Evolutionary conservation across 176 grass and related monocot genomes (phyloP), one percentile per base, ranked within the genome.

Genomic region (Carex littledalei): DNA sequence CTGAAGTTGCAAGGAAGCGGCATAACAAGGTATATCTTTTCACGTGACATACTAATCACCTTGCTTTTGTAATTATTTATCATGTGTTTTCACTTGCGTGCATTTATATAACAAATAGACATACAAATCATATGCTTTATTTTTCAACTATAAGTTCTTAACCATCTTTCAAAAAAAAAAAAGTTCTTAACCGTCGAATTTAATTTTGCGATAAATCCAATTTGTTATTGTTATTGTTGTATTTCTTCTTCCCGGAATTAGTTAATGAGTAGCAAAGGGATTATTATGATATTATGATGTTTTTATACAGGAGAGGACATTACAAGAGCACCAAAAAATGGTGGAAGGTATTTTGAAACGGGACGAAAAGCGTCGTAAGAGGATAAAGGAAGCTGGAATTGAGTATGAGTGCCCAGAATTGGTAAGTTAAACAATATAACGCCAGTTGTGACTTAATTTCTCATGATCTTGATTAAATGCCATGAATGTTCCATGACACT

Each of bases 361-460:
- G 15, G 89, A 98, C 43, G 89, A 95, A 62, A 94, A 91, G 52
- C 83, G 90, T 32, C 77, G 93, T 8, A 98, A 95, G 81, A 87
- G 88, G 81, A 98, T 98, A 84, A 89, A 88, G 61, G 89, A 78
- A 89, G 93, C 87, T 31, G 91, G 93, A 62, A 92, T 98, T 84
- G 90, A 95, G 55, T 94, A 94, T 13, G 90, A 94, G 84, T 95
- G 96, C 70, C 91, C 96, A 80, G 21, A 87, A 65, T 83, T 98
- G 81, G 96, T 98, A 95, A 90, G 91, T 92, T 34, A 75, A 86
- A 49, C 74, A 56, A 24, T 55, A 55, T 56, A 39, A 55, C 56
- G 16, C 13, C 50, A 78, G 24, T 78, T 78, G 50, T 56, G 55
- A 78, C 50, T 32, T 78, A 56, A 77, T 35, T 78, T 26, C 7